These are phyloP conservation scores for Candida sanyiensis DNA, from an alignment of 805 yeast species.

Conservation along the genomic window DNA sequence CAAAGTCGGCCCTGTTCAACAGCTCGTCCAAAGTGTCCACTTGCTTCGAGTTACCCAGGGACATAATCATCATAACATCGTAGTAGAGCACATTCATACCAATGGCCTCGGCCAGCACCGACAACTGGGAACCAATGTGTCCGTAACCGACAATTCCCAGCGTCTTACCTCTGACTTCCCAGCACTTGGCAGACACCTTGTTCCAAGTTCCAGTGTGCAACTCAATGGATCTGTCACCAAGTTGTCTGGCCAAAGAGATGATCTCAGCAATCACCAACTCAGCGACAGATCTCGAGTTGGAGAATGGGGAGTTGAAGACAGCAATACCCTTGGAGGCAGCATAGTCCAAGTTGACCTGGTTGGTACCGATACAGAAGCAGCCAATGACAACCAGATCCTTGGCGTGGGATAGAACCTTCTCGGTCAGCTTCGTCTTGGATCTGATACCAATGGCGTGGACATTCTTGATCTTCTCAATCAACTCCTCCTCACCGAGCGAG, in stretches of 20 bases:
- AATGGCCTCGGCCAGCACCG: slow-evolving; percentile 94
- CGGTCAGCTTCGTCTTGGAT: slow-evolving; percentile 89
- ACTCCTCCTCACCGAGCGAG: slow-evolving; percentile 85
- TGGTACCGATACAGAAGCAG: slow-evolving; percentile 98
- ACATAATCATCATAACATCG: slow-evolving; percentile 89
- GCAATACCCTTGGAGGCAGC: slow-evolving; percentile 94
- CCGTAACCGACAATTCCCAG: slow-evolving; percentile 97
- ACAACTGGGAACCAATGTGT: slow-evolving; percentile 95
- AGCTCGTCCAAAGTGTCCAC: slow-evolving; percentile 80
- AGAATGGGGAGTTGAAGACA: slow-evolving; percentile 97
- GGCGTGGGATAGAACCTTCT: slow-evolving; percentile 75
- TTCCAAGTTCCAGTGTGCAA: slow-evolving; percentile 97
- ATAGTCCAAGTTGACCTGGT: slow-evolving; percentile 88
- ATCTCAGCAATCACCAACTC: slow-evolving; percentile 95
- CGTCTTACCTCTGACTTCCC: slow-evolving; percentile 99
- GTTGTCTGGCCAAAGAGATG: slow-evolving; percentile 89
- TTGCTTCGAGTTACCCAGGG: slow-evolving; percentile 94
- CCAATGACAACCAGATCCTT: slow-evolving; percentile 87
- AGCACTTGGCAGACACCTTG: slow-evolving; percentile 89
- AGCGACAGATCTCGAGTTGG: slow-evolving; percentile 97
- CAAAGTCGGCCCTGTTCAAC: slow-evolving; percentile 76
- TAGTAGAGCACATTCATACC: slow-evolving; percentile 96
- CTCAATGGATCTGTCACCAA: slow-evolving; percentile 95
- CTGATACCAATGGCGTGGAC: slow-evolving; percentile 98
- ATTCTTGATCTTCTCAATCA: slow-evolving; percentile 86